Base-by-base conservation (phyloP, 2,329 filamentous ascomycete species). In the Penicillium psychrosexuale region DNA sequence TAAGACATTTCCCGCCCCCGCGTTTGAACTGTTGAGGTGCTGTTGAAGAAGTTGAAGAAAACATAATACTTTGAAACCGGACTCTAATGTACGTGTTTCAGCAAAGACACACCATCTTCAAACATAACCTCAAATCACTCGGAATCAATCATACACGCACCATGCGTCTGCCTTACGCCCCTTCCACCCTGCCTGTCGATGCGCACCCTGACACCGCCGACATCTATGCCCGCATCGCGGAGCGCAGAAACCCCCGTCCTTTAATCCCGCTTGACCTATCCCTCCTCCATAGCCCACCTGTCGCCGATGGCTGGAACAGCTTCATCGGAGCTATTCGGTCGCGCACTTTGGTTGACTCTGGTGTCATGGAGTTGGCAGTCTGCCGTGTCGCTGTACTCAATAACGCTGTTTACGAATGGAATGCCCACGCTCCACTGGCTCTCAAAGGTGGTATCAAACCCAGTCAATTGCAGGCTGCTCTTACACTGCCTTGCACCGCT, bases 401-500 rank as follows among this genome's bases (percentile, higher is more conserved):
- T 70, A 72, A 80, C 28, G 91, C 91, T 1, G 89, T 88, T 82
- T 95, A 91, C 72, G 91, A 96, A 72, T 95, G 90, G 90, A 83
- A 78, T 36, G 84, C 89, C 55, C 91, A 96, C 70, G 87, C 87
- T 8, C 89, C 90, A 8, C 77, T 93, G 8, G 79, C 73, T 1
- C 50, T 77, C 53, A 72, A 72, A 52, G 72, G 68, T 1, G 73
- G 73, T 1, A 61, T 75, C 8, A 53, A 61, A 24, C 61, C 66
- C 1, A 66, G 60, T n/a, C 68, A 68, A 43, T 49, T 92, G 13
- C 82, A 84, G 2, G 77, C 77, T 1, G 75, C 74, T 19, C 85
- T 80, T 0, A 61, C 56, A 1, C 36, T 91, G 15, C 82, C 84
- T 1, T 75, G 74, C 8, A 86, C 65, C 1, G 57, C 62, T 0